Base-by-base conservation (phyloP, 139 green algal genomes). In the Microglena sp. region DNA sequence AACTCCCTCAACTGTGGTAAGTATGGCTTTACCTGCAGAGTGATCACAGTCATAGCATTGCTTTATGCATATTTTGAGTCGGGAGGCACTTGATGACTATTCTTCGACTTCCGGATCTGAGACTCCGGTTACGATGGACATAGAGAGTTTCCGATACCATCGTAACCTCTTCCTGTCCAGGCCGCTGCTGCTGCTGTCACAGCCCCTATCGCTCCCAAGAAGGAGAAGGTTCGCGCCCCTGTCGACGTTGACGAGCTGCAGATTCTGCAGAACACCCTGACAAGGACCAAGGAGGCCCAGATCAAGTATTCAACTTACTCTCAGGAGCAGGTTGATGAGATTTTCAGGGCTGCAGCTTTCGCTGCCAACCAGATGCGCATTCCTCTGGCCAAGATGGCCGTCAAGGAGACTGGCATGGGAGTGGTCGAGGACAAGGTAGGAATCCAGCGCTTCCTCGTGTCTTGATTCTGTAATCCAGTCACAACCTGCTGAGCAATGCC, bases 361-460 rank as follows among this genome's bases (percentile, higher is more conserved):
- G 78, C 74, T 5, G 79, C 80, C 53, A 87, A 87, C 67, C 30
- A 53, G 24, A 67, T 62, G 1, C 70, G 80, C 29, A 67, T 86
- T 24, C 80, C 79, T 0, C 67, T 86, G 46, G 80, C 80, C 29
- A 83, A 87, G 64, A 84, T 87, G 77, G 80, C 80, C 1, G 80
- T 87, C 18, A 35, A 80, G 58, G 80, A 86, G 67, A 86, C 80
- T 11, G 55, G 71, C 34, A 86, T 85, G 73, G 80, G 80, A 8
- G 60, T 85, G 3, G 61, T 84, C 5, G 79, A 86, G 57, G 74
- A 84, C 61, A 84, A 84, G 71, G 76, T 71, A 54, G 0, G 70
- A 2, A n/a, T n/a, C 15, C 11, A 15, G 40, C 40, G 40, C 40
- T 8, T n/a, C n/a, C n/a, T n/a, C n/a, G n/a, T n/a, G n/a, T 50